A percentile compares a stretch with the other conserved stretches of the same genome.
Evolutionary conservation across 2,329 filamentous ascomycete species (phyloP).

Genomic region (Alternaria gansuensis): DNA sequence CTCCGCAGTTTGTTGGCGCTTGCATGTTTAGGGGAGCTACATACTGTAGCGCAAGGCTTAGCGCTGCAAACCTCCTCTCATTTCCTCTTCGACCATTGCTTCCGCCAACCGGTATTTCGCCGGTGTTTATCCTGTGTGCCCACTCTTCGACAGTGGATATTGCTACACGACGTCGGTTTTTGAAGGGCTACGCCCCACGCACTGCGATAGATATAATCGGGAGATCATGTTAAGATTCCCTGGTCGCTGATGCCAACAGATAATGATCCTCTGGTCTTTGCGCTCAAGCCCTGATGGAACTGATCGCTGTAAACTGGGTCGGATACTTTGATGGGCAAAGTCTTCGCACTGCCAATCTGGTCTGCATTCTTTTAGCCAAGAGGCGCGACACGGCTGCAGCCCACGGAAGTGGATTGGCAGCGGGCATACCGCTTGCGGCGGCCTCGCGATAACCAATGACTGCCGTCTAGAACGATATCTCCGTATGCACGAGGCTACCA

Average conservation of each 20-base stretch:
- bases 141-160: background rate
- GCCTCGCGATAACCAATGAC: background rate
- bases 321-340: background rate
- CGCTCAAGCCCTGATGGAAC: background rate
- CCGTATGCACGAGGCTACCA: background rate
- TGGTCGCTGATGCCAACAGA: background rate
- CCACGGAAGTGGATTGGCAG: slow-evolving; percentile 3
- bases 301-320: background rate
- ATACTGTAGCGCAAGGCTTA: slow-evolving; percentile 26
- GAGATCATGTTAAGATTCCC: background rate
- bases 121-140: slow-evolving; percentile 6
- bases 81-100: slow-evolving; percentile 15
- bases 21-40: slow-evolving; percentile 11
- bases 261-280: background rate
- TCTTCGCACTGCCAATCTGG: background rate
- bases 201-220: background rate
- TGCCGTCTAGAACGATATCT: background rate
- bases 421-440: slow-evolving; percentile 6
- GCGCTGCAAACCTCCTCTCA: slow-evolving; percentile 10
- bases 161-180: background rate
- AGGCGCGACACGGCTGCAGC: background rate
- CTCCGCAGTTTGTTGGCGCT: slow-evolving; percentile 14
- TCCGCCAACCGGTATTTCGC: slow-evolving; percentile 26
- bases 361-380: background rate
- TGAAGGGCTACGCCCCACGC: background rate